Conservation (phyloP, 495 filamentous ascomycete species). For the Talaromyces stipitatus region DNA sequence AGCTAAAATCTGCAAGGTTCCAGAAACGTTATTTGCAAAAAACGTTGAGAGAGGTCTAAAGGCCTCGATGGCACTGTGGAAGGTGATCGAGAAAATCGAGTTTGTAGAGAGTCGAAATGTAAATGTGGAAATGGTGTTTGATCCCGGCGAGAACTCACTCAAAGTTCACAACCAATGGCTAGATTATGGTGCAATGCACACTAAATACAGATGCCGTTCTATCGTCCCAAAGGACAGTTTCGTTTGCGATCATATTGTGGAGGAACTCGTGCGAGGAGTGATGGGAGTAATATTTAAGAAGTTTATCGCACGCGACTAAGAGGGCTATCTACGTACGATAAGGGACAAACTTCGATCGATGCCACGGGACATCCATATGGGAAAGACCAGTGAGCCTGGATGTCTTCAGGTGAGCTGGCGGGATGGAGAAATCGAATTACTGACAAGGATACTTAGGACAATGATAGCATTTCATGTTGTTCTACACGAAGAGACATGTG, state of each 20-base stretch:
- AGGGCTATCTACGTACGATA: too few species aligned
- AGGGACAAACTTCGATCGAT: too few species aligned
- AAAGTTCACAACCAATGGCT: neutral
- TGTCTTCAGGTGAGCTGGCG: too few species aligned
- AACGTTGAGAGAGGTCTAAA: neutral
- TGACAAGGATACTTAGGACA: too few species aligned
- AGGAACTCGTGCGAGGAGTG: neutral
- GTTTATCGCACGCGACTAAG: too few species aligned
- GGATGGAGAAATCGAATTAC: too few species aligned
- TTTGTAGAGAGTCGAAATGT: neutral
- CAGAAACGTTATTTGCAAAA: constrained; percentile 1
- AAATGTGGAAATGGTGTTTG: neutral
- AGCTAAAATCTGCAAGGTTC: neutral
- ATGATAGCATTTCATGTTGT: too few species aligned
- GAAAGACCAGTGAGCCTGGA: too few species aligned
- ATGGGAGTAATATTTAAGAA: too few species aligned
- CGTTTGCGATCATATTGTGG: neutral
- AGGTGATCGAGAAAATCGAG: neutral
- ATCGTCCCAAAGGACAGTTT: neutral
- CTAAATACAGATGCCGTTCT: neutral
- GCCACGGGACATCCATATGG: too few species aligned
- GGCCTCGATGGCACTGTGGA: neutral
- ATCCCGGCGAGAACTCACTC: neutral
- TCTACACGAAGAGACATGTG: too few species aligned
- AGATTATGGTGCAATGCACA: neutral